Base-by-base conservation (phyloP, 2,329 filamentous ascomycete genomes). In the Curvularia eragrostidis region DNA sequence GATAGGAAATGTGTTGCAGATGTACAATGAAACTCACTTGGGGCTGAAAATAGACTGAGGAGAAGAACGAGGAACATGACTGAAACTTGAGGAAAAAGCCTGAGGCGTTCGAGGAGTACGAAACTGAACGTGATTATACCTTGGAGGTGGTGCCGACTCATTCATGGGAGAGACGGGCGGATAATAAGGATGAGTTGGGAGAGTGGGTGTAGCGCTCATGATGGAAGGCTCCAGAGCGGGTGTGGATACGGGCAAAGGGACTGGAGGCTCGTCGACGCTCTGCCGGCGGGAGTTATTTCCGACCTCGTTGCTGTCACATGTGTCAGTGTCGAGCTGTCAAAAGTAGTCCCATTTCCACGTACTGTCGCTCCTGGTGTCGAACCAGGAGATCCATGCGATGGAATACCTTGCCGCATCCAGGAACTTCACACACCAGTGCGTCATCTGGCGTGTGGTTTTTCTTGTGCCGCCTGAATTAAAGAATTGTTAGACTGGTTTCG, bases 321-420 rank as follows among this genome's bases (percentile, higher is more conserved):
- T 18, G 34, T 75, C 23, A 75, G 63, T 50, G 59, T 52, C 49
- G 6, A 44, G 32, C 15, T 24, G 5, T 38, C 12, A 15, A 24
- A 21, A 28, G 23, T 12, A 5, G n/a, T 3, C n/a, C 49, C 12
- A 3, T 30, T 21, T 23, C n/a, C 46, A 67, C 78, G 67, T 70
- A 81, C 79, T 81, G 79, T 69, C 79, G 70, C 52, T 79, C 78
- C 52, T 77, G 73, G 61, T 82, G 80, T 52, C 80, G 74, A 36
- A 75, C 69, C 10, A 82, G 69, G 21, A 82, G 76, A 64, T 82
- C 80, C 48, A 77, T 67, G 26, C 80, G 76, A 57, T 74, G 77
- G 67, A 82, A 82, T 1, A 73, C 72, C 54, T 79, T 79, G 15
- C 72, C 75, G 65, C 80, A 82, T 24, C 72, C 71, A 18, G 74